phyloP scores from a whole-genome alignment of 2,329 filamentous ascomycete species.

The Xylaria polymorpha region DNA sequence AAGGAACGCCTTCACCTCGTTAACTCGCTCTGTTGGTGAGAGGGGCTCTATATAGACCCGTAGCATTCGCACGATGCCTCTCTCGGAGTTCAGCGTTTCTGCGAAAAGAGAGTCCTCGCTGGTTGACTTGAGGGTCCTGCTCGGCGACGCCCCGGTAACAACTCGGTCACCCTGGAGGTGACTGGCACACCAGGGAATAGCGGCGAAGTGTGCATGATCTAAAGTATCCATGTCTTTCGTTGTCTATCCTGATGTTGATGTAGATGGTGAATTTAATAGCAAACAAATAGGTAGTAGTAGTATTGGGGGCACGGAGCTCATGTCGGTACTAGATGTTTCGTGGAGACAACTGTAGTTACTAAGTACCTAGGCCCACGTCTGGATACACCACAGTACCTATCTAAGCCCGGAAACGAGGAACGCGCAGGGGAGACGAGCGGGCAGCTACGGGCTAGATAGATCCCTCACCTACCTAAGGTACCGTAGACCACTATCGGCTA shows the following conservation, averaged over 20 bases:
- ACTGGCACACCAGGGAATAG: conserved; percentile 61
- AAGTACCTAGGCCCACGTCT: background rate
- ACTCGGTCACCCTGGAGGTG: conserved; percentile 55
- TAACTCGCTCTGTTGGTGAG: conserved; percentile 41
- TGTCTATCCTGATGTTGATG: background rate
- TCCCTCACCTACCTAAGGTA: no score
- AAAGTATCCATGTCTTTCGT: conserved; percentile 9
- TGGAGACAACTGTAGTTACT: background rate
- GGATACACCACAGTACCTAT: background rate
- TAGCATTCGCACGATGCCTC: conserved; percentile 61
- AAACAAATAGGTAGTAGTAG: background rate
- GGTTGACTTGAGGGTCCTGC: conserved; percentile 52
- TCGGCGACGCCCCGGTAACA: conserved; percentile 22
- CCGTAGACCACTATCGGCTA: no score
- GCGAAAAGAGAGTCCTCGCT: conserved; percentile 65
- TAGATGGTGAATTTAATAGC: background rate
- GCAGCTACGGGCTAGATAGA: no score
- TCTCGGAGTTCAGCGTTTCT: conserved; percentile 61
- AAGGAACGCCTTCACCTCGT: conserved; percentile 51
- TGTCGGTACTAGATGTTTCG: background rate
- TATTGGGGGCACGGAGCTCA: background rate
- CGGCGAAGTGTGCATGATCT: conserved; percentile 43
- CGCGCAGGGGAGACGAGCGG: no score
- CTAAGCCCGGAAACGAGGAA: background rate
- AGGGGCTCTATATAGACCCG: conserved; percentile 55